phyloP scores from a whole-genome alignment of 1,139 yeast species.

The Insectozyma bohioensis region DNA sequence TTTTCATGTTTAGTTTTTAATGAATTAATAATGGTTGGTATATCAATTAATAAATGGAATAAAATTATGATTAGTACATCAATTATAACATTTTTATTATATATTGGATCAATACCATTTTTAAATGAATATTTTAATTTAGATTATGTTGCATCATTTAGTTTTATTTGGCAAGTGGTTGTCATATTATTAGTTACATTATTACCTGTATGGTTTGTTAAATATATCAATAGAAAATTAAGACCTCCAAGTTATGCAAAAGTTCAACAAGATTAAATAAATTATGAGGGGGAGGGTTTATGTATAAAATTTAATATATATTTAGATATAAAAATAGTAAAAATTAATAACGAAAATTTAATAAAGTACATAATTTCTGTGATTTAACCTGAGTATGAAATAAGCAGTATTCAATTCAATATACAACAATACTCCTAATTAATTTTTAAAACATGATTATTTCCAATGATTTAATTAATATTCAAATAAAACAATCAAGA shows the following conservation, averaged over 20 bases:
- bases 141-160: conserved; percentile 53
- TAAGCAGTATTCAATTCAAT: not conserved
- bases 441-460: too few relatives aligned
- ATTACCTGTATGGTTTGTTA: conserved; percentile 87
- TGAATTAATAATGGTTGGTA: conserved; percentile 90
- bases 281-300: too few relatives aligned
- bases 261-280: conserved; percentile 64
- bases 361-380: too few relatives aligned
- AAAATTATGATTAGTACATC: conserved; percentile 73
- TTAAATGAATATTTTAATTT: conserved; percentile 82
- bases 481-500: too few relatives aligned
- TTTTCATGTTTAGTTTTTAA: conserved; percentile 79
- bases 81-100: conserved; percentile 65
- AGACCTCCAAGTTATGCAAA: conserved; percentile 98
- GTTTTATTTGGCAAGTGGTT: conserved; percentile 69
- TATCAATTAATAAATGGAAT: conserved; percentile 91
- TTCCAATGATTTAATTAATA: too few relatives aligned
- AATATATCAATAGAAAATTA: conserved; percentile 68
- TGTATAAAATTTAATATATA: too few relatives aligned
- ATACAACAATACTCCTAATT: too few relatives aligned
- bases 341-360: too few relatives aligned
- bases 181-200: conserved; percentile 69
- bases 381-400: not conserved
- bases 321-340: too few relatives aligned
- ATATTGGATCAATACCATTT: conserved; percentile 76